Evolutionary conservation across 1,284 basidiomycete genomes (phyloP).

Genomic region (Erythrobasidium hasegawianum): DNA sequence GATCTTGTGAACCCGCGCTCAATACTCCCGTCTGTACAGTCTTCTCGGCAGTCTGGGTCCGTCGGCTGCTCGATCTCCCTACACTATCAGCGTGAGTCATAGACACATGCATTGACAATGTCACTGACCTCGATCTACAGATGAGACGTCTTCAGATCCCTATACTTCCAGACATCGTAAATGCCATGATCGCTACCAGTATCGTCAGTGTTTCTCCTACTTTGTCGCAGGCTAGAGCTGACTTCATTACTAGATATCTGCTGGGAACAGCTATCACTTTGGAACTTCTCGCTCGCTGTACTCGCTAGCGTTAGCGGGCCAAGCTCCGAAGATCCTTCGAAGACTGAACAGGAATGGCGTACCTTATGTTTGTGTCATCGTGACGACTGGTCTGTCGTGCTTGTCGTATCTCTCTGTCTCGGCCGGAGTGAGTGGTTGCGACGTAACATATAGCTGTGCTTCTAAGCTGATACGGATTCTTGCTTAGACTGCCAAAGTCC

Average conservation of each 20-base stretch:
- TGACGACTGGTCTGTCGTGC: slow-evolving; percentile 34
- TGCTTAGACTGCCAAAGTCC: slow-evolving; percentile 30
- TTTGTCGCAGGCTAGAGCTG: too few species aligned
- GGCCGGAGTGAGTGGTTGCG: too few species aligned
- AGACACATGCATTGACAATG: too few species aligned
- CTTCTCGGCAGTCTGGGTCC: slow-evolving; percentile 32
- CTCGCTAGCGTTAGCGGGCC: slow-evolving; percentile 39
- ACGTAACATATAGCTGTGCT: too few species aligned
- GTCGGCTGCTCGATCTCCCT: slow-evolving; percentile 36
- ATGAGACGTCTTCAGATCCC: slow-evolving; percentile 37
- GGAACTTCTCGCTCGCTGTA: slow-evolving; percentile 39
- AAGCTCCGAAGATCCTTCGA: slow-evolving; percentile 41
- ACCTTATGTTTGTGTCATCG: slow-evolving; percentile 40
- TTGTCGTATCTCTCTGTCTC: slow-evolving; percentile 39
- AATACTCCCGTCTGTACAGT: too few species aligned
- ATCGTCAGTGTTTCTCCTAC: too few species aligned
- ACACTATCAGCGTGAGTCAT: slow-evolving; percentile 34
- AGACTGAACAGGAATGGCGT: slow-evolving; percentile 43
- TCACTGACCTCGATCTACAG: not conserved
- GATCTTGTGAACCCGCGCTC: too few species aligned
- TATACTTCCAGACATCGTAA: slow-evolving; percentile 38
- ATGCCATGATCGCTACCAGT: slow-evolving; percentile 37
- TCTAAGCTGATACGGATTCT: too few species aligned
- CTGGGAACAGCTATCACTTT: slow-evolving; percentile 41
- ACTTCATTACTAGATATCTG: too few species aligned